Evolutionary conservation across 1,284 basidiomycete species (phyloP).

Genomic region (Athelia psychrophila): DNA sequence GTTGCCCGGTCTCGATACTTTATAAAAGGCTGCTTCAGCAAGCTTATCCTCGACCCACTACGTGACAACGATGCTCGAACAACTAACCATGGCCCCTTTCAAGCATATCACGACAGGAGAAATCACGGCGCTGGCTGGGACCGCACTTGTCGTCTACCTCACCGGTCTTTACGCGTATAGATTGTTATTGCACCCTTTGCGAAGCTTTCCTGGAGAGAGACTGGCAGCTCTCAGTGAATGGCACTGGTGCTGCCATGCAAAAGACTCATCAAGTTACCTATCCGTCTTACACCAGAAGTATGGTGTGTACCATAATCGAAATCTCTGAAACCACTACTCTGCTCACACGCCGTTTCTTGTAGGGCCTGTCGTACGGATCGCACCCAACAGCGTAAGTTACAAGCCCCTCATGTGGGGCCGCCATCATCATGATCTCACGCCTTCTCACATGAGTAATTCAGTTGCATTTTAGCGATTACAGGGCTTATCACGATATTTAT

Average conservation of each 20-base stretch:
- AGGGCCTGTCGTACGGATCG: constrained; percentile 19
- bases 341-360: too few relatives aligned
- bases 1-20: too few relatives aligned
- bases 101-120: too few relatives aligned
- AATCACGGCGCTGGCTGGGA: too few relatives aligned
- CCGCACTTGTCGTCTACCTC: background rate
- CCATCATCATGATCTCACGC: background rate
- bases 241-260: constrained; percentile 17
- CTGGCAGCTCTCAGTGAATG: constrained; percentile 15
- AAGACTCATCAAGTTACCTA: constrained; percentile 10
- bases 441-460: constrained; percentile 6
- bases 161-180: background rate
- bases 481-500: constrained; percentile 28
- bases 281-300: constrained; percentile 16
- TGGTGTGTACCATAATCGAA: constrained; percentile 11
- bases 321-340: background rate
- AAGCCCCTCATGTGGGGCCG: too few relatives aligned
- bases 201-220: constrained; percentile 20
- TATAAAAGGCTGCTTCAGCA: too few relatives aligned
- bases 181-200: constrained; percentile 12
- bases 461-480: constrained; percentile 29
- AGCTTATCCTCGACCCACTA: too few relatives aligned
- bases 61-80: too few relatives aligned
- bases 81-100: too few relatives aligned
- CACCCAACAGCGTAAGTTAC: constrained; percentile 14